phyloP scores from a whole-genome alignment of 805 yeast genomes.

The Metschnikowia matae region DNA sequence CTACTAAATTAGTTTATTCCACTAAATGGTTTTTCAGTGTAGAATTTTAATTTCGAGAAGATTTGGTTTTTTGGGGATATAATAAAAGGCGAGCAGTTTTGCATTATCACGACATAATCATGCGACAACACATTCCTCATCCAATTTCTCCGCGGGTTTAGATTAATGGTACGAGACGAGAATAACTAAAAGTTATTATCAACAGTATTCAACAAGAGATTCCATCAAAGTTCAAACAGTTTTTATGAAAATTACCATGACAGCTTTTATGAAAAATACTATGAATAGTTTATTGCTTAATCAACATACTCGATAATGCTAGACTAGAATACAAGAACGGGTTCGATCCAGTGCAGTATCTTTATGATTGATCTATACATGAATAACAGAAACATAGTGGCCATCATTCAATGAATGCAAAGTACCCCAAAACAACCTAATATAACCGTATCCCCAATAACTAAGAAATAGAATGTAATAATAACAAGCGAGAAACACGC shows the following conservation, averaged over 20 bases:
- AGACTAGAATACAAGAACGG: background rate
- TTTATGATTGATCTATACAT: constrained; percentile 6
- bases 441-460: constrained; percentile 6
- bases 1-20: background rate
- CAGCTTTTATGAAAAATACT: too few species aligned
- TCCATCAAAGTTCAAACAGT: background rate
- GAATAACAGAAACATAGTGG: constrained; percentile 2
- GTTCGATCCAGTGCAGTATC: constrained; percentile 1
- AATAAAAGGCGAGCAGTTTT: background rate
- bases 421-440: constrained; percentile 6
- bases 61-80: background rate
- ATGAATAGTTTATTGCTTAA: too few species aligned
- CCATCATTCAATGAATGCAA: constrained; percentile 4
- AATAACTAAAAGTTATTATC: too few species aligned
- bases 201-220: background rate
- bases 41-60: background rate
- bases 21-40: background rate
- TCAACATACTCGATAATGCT: background rate
- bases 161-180: too few species aligned
- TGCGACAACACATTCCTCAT: background rate
- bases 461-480: constrained; percentile 3
- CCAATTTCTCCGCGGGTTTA: background rate
- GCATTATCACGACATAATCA: background rate
- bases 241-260: background rate
- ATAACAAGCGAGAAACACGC: constrained; percentile 2